These are phyloP conservation scores for Onygenales sp. DNA, from an alignment of 2,329 filamentous ascomycete genomes.

Conservation along the genomic window DNA sequence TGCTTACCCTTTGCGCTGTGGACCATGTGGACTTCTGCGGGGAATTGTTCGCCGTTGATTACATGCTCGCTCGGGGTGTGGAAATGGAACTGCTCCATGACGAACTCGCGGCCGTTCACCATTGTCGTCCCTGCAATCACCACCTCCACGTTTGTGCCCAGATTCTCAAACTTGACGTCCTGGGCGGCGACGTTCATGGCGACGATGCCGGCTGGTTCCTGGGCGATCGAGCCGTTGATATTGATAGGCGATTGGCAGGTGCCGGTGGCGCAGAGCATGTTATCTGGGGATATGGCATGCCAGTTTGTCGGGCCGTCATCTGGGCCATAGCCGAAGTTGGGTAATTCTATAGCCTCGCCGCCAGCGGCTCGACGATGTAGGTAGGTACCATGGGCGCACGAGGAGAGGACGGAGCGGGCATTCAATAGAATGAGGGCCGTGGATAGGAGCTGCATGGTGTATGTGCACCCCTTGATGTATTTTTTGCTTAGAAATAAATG, in stretches of 20 bases:
- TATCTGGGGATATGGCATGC: constrained; percentile 36
- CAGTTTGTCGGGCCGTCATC: constrained; percentile 44
- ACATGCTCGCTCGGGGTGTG: constrained; percentile 53
- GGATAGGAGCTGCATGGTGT: constrained; percentile 2
- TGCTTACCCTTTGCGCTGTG: constrained; percentile 39
- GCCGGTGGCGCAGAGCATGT: constrained; percentile 41
- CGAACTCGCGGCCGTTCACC: constrained; percentile 32
- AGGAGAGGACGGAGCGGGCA: constrained; percentile 20
- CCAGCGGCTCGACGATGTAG: constrained; percentile 21
- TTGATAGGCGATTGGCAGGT: constrained; percentile 49
- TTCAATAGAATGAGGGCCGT: constrained; percentile 2
- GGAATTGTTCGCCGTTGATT: constrained; percentile 39
- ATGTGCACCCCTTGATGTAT: neutral
- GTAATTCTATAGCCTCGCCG: constrained; percentile 22
- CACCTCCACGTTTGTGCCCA: constrained; percentile 40
- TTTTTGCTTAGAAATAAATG: no score
- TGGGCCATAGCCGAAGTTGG: constrained; percentile 35
- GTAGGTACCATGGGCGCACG: constrained; percentile 34
- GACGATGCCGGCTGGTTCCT: constrained; percentile 12
- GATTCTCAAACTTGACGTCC: constrained; percentile 34
- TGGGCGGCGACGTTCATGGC: constrained; percentile 15
- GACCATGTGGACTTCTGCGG: constrained; percentile 52
- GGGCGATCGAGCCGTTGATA: constrained; percentile 24
- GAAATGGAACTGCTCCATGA: constrained; percentile 49
- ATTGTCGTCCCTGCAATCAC: constrained; percentile 42